Conservation (phyloP, 148 eudicot genomes). For the Vaccinium vitisidaea region DNA sequence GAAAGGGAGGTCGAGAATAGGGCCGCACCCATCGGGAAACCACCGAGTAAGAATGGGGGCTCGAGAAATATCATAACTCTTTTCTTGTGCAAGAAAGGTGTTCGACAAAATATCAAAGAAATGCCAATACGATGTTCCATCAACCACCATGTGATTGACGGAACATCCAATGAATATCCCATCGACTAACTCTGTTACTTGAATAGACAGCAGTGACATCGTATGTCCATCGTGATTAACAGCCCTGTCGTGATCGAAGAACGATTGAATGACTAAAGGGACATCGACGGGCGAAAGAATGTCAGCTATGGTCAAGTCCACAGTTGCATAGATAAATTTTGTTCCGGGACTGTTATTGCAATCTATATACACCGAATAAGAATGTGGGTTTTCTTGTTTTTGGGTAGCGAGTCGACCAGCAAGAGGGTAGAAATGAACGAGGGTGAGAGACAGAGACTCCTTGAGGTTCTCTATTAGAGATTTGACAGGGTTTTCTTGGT, state of each 20-base stretch:
- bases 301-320: not conserved
- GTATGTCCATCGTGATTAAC: not conserved
- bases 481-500: not conserved
- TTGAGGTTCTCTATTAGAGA: not conserved
- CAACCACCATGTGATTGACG: not conserved
- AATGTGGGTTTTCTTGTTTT: slow-evolving; percentile 22
- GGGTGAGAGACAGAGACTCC: not conserved
- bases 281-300: not conserved
- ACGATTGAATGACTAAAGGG: not conserved
- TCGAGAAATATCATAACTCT: not conserved
- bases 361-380: slow-evolving; percentile 15
- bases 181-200: not conserved
- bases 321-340: not conserved
- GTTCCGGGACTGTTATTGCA: not conserved
- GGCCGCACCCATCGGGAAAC: not conserved
- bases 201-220: not conserved
- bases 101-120: not conserved
- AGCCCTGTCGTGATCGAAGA: not conserved
- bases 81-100: not conserved
- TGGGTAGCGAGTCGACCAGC: slow-evolving; percentile 21
- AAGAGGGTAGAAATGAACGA: slow-evolving; percentile 27
- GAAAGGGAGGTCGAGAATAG: not conserved
- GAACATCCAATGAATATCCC: not conserved
- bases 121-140: not conserved
- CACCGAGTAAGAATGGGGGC: not conserved